These are phyloP conservation scores for Amanita fuliginea DNA, from an alignment of 768 basidiomycete genomes.

Conservation along the genomic window DNA sequence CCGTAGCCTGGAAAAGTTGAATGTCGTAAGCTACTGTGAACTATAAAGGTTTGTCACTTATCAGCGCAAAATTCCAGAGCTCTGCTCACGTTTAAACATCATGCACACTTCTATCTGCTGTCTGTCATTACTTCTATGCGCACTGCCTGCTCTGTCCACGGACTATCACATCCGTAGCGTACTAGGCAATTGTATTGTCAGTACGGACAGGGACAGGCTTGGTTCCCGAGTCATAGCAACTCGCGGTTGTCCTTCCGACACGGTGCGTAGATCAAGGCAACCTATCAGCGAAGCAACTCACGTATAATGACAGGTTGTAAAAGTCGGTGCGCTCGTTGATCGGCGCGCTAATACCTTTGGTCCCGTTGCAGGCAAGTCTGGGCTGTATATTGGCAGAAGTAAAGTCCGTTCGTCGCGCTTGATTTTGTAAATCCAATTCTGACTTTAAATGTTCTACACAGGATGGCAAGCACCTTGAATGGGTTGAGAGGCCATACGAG, in stretches of 20 bases:
- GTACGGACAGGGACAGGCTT: neutral
- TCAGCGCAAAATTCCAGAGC: too few relatives aligned
- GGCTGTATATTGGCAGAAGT: neutral
- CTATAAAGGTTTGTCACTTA: neutral
- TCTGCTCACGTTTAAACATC: neutral
- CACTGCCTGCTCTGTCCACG: neutral
- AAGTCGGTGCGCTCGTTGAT: neutral
- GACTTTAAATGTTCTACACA: too few relatives aligned
- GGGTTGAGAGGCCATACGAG: neutral
- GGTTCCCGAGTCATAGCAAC: neutral
- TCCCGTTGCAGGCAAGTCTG: neutral
- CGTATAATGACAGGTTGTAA: neutral
- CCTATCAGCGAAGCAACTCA: neutral
- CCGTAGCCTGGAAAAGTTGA: too few relatives aligned
- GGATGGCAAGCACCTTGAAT: neutral
- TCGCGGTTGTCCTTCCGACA: neutral
- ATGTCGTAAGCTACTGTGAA: too few relatives aligned
- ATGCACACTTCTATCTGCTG: neutral
- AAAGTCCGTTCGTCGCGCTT: neutral
- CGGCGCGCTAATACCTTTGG: neutral
- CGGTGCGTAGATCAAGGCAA: neutral
- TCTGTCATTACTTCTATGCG: neutral
- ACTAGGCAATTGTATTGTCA: neutral
- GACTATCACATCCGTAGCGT: neutral
- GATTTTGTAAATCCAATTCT: neutral